phyloP scores from a whole-genome alignment of 306 rosid genomes.

The Potentilla sterilis region DNA sequence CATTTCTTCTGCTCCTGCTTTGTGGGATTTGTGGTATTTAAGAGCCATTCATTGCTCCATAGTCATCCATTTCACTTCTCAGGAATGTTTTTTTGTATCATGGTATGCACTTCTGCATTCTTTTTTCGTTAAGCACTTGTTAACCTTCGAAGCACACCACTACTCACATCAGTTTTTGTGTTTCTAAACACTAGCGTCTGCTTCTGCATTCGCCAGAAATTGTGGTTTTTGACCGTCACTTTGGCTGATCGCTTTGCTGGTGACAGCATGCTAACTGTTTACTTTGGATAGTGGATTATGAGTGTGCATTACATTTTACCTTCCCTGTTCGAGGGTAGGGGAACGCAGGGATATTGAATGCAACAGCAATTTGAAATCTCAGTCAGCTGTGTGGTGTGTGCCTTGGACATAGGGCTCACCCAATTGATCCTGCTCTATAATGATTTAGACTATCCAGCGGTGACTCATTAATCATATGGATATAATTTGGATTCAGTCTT shows the following conservation, averaged over 20 bases:
- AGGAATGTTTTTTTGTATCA: neutral
- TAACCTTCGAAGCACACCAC: no score
- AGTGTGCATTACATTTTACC: neutral
- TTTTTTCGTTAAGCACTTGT: no score
- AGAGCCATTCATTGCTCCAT: neutral
- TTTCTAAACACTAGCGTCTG: neutral
- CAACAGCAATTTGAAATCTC: neutral
- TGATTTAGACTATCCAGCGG: slow-evolving; percentile 1
- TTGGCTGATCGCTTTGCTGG: neutral
- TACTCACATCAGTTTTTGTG: no score
- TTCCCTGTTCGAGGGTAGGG: neutral
- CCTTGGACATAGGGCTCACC: neutral
- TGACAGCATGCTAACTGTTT: neutral
- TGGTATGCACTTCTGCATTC: neutral
- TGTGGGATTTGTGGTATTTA: neutral
- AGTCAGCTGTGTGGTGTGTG: neutral
- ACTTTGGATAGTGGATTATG: neutral
- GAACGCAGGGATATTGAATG: neutral
- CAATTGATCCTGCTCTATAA: neutral
- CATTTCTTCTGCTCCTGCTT: neutral
- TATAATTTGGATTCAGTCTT: slow-evolving; percentile 9
- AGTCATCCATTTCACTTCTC: neutral
- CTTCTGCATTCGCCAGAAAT: neutral
- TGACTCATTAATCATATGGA: slow-evolving; percentile 7
- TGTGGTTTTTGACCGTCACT: neutral